Percentiles rank a stretch among this genome's conserved stretches.
These are phyloP conservation scores for Akanthomyces uredinophilus DNA, from an alignment of 2,329 filamentous ascomycete genomes.

Conservation along the genomic window DNA sequence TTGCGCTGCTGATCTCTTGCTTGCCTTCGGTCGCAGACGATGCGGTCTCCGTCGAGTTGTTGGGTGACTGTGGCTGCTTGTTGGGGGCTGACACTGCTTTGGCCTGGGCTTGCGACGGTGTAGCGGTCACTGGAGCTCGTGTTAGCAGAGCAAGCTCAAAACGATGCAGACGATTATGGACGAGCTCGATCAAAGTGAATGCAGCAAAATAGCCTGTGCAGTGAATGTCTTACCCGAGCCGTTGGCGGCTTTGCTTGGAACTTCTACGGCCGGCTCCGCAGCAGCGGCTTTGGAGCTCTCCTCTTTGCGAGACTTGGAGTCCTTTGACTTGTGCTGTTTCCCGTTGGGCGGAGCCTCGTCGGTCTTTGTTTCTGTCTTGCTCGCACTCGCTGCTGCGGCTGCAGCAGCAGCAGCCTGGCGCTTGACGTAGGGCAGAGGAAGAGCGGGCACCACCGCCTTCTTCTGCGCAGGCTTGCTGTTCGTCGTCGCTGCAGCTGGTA, in stretches of 20 bases:
- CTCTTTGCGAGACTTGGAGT: slow-evolving; percentile 7
- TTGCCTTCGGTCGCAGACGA: neutral
- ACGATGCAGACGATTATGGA: neutral
- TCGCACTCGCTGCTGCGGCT: slow-evolving; percentile 19
- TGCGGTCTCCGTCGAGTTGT: slow-evolving; percentile 4
- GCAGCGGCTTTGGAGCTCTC: slow-evolving; percentile 3
- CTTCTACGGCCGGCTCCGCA: slow-evolving; percentile 5
- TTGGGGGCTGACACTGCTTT: neutral
- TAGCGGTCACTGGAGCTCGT: neutral
- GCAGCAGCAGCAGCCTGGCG: slow-evolving; percentile 32
- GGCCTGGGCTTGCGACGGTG: neutral
- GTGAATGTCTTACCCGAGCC: slow-evolving; percentile 4
- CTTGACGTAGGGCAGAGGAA: slow-evolving; percentile 35
- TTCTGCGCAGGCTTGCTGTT: slow-evolving; percentile 20
- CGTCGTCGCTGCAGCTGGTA: slow-evolving; percentile 11
- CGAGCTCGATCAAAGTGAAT: neutral
- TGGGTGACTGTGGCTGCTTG: slow-evolving; percentile 2
- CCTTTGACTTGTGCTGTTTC: slow-evolving; percentile 7
- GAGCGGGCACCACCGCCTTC: slow-evolving; percentile 33
- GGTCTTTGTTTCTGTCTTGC: slow-evolving; percentile 9
- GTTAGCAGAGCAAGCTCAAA: neutral
- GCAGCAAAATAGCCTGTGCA: neutral
- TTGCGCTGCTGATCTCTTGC: neutral
- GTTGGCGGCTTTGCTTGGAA: neutral
- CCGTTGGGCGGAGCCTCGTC: neutral